These are phyloP conservation scores for Saturnispora halmiae DNA, from an alignment of 805 yeast species.

Conservation along the genomic window DNA sequence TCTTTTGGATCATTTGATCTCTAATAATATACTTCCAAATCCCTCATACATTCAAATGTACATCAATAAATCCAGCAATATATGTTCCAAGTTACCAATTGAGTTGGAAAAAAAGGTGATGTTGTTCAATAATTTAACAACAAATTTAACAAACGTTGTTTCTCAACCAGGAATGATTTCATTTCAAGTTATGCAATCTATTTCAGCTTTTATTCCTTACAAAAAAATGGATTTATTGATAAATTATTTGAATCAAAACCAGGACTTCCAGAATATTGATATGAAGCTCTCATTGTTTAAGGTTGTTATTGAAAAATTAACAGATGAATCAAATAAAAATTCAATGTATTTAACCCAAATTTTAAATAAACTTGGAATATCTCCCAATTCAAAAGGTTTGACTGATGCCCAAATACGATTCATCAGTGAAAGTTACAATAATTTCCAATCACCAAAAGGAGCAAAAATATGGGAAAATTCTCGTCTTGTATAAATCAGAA, in stretches of 20 bases:
- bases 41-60: slow-evolving; percentile 13
- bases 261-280: slow-evolving; percentile 7
- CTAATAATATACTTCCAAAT: slow-evolving; percentile 13
- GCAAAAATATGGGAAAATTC: too few species aligned
- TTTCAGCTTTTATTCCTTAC: slow-evolving; percentile 16
- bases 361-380: neutral
- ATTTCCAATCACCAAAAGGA: too few species aligned
- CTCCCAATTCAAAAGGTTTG: too few species aligned
- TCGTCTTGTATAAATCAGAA: too few species aligned
- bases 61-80: slow-evolving; percentile 12
- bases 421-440: too few species aligned
- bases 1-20: slow-evolving; percentile 13
- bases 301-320: too few species aligned
- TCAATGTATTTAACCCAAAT: neutral
- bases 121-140: slow-evolving; percentile 21
- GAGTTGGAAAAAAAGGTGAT: slow-evolving; percentile 16
- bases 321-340: neutral
- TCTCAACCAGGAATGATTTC: slow-evolving; percentile 11
- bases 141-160: slow-evolving; percentile 14
- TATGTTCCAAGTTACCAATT: slow-evolving; percentile 13
- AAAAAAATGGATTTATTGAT: slow-evolving; percentile 19
- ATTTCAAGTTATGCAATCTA: slow-evolving; percentile 3
- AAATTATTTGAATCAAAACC: slow-evolving; percentile 16
- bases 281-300: neutral
- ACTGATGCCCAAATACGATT: too few species aligned